Evolutionary conservation across 2,329 filamentous ascomycete species (phyloP), one percentile per base, ranked within the genome.

Genomic region (Coleophoma eucalyptorum): DNA sequence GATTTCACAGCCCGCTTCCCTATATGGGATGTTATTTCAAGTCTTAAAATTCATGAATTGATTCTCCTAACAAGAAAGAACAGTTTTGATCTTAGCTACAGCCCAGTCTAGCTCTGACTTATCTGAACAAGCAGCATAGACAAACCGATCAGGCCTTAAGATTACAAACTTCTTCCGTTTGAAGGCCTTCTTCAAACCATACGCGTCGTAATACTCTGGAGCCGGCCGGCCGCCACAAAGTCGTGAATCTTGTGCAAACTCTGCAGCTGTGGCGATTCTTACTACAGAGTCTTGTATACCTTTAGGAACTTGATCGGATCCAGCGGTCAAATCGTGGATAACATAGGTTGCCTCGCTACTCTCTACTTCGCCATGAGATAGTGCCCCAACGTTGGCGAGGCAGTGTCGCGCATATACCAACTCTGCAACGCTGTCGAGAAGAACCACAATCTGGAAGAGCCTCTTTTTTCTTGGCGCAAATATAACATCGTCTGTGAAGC

Each of bases 401-500:
- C 12, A 3, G 15, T 18, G 4, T 4, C 16, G 16, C 16, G 13
- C 20, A 5, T 13, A 15, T 15, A 13, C 5, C 13, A 43, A 43
- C 19, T 48, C 46, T 15, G 8, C 19, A 19, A 43, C 32, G 3
- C 43, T 33, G 8, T 32, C 40, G 2, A 33, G 7, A 20, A 67
- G 58, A 2, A 67, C 58, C 10, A 69, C 53, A 5, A 69, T 32
- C 35, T 69, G 66, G 31, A 70, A 68, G 2, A 67, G 42, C 0
- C 60, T 61, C 10, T 37, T 61, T 46, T 66, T 67, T 0, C 50
- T 44, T 6, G 43, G 32, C 1, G 47, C 42, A 49, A 67, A 70
- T 7, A 69, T 60, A 2, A 65, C 53, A 50, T 69, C 66, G 42
- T 70, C 67, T 1, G 62, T 69, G 49, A 69, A 68, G 5, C 43